Evolutionary conservation across 129 eudicot species (phyloP).

Genomic region (Kitagawia praeruptora): DNA sequence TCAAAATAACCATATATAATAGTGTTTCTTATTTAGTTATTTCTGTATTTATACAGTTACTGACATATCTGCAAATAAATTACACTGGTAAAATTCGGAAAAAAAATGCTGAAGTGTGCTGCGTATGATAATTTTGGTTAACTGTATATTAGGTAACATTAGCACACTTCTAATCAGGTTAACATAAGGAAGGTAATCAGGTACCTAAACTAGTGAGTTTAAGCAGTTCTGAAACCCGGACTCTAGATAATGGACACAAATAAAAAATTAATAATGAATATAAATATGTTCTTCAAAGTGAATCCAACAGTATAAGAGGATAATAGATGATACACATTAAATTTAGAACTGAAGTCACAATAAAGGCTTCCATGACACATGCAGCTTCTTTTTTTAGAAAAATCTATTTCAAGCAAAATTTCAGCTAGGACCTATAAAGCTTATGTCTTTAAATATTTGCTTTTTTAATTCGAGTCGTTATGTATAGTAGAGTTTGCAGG

Average conservation of each 20-base stretch:
- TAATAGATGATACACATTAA: not conserved
- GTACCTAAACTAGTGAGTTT: not conserved
- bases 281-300: not conserved
- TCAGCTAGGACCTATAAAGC: no score
- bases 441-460: not conserved
- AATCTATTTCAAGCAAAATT: no score
- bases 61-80: not conserved
- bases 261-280: no score
- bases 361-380: not conserved
- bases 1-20: no score
- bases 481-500: not conserved
- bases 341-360: not conserved
- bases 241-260: not conserved
- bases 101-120: not conserved
- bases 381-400: not conserved
- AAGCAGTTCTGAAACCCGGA: not conserved
- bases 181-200: not conserved
- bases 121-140: not conserved
- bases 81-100: not conserved
- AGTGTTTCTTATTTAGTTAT: no score
- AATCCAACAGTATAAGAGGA: not conserved
- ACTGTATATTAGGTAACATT: not conserved
- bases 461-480: not conserved
- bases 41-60: not conserved
- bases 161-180: not conserved